phyloP scores from a whole-genome alignment of 2,329 filamentous ascomycete genomes.

The Venturia asperata region DNA sequence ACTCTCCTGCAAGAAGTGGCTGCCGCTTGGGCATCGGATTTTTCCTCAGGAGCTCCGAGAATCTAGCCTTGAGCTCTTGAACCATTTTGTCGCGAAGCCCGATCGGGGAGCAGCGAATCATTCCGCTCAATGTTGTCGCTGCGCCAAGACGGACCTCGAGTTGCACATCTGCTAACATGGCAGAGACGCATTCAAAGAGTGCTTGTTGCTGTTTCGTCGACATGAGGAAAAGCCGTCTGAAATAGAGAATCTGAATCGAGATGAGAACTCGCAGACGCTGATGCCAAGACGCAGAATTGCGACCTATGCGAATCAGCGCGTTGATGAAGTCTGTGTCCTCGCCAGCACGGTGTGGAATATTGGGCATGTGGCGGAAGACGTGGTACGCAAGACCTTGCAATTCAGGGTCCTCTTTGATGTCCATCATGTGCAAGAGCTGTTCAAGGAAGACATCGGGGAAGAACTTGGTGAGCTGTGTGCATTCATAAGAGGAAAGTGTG shows the following conservation, averaged over 20 bases:
- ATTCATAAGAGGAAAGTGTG: slow-evolving; percentile 85
- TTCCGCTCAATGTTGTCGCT: slow-evolving; percentile 86
- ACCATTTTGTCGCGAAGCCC: slow-evolving; percentile 74
- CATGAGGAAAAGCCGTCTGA: slow-evolving; percentile 88
- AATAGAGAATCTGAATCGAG: slow-evolving; percentile 98
- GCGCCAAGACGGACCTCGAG: slow-evolving; percentile 91
- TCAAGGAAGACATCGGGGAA: slow-evolving; percentile 86
- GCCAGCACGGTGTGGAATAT: slow-evolving; percentile 83
- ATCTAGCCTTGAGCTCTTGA: slow-evolving; percentile 65
- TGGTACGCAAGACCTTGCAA: slow-evolving; percentile 91
- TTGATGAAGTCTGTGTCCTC: slow-evolving; percentile 80
- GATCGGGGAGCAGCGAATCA: slow-evolving; percentile 91
- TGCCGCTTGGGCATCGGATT: slow-evolving; percentile 79
- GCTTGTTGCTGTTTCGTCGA: slow-evolving; percentile 64
- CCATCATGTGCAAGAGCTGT: slow-evolving; percentile 98
- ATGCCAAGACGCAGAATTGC: slow-evolving; percentile 81
- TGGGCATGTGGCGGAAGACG: slow-evolving; percentile 92
- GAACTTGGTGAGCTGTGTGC: slow-evolving; percentile 81
- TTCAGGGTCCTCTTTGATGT: slow-evolving; percentile 96
- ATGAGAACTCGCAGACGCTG: slow-evolving; percentile 90
- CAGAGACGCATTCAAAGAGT: slow-evolving; percentile 86
- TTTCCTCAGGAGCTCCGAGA: slow-evolving; percentile 66
- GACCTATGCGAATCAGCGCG: slow-evolving; percentile 80
- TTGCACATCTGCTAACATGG: slow-evolving; percentile 87
- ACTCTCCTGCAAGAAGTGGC: slow-evolving; percentile 31